phyloP scores from a whole-genome alignment of 2,329 filamentous ascomycete genomes.

The Cadophora sp. region DNA sequence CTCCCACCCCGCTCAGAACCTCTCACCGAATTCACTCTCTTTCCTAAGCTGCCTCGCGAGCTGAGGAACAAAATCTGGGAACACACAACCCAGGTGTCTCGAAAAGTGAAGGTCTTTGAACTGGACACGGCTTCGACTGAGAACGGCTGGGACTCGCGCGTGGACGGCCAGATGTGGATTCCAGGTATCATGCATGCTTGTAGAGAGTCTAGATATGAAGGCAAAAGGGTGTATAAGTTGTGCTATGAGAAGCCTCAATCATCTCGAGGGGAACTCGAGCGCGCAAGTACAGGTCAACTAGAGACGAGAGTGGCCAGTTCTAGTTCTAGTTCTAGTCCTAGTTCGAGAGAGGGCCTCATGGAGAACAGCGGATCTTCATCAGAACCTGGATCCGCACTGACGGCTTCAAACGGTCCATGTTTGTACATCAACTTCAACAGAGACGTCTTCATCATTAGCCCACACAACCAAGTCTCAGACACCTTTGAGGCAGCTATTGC shows the following conservation, averaged over 20 bases:
- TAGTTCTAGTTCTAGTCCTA: too few species aligned
- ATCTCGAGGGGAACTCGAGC: not conserved
- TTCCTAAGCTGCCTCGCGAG: not conserved
- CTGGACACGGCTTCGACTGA: not conserved
- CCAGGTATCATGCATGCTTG: not conserved
- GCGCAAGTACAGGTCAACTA: not conserved
- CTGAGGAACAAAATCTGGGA: not conserved
- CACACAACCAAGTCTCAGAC: too few species aligned
- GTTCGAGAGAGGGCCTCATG: too few species aligned
- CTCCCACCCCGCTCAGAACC: not conserved
- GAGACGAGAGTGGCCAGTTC: too few species aligned
- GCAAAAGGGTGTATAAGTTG: not conserved
- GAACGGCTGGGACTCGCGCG: not conserved
- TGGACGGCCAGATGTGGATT: not conserved
- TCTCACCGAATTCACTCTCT: not conserved
- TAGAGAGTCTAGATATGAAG: not conserved
- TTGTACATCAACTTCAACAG: too few species aligned
- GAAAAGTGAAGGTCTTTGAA: not conserved
- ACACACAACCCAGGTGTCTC: not conserved
- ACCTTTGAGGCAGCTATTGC: too few species aligned
- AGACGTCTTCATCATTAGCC: too few species aligned
- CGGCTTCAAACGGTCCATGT: too few species aligned
- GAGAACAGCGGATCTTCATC: too few species aligned
- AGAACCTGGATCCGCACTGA: too few species aligned
- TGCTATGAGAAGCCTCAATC: not conserved